Percentiles rank a stretch among this genome's conserved stretches.
Evolutionary conservation across 2,329 filamentous ascomycete species (phyloP).

Genomic region (Ophiocordyceps camponoti-rufipedis): DNA sequence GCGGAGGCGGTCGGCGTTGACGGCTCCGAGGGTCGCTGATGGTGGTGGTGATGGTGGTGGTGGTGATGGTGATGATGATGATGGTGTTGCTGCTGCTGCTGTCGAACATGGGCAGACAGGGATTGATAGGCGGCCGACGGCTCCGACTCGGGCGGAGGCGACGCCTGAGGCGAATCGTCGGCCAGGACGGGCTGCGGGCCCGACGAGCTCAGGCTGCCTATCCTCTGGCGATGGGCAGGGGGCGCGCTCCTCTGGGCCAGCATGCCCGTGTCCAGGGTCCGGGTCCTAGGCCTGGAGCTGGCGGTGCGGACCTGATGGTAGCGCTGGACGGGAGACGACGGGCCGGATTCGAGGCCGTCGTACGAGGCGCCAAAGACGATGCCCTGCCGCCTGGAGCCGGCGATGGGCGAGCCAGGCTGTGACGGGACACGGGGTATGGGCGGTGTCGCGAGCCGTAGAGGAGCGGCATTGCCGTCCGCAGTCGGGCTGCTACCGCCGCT

Average conservation of each 20-base stretch:
- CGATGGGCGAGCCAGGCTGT: slow-evolving; percentile 15
- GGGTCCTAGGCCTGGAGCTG: slow-evolving; percentile 31
- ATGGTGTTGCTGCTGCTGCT: too few species aligned
- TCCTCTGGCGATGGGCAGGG: slow-evolving; percentile 36
- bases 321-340: slow-evolving; percentile 12
- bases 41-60: too few species aligned
- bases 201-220: slow-evolving; percentile 53
- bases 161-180: slow-evolving; percentile 27
- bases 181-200: slow-evolving; percentile 30
- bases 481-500: slow-evolving; percentile 16
- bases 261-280: slow-evolving; percentile 38
- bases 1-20: neutral
- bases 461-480: slow-evolving; percentile 1
- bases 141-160: slow-evolving; percentile 19
- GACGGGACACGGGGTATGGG: slow-evolving; percentile 6
- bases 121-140: slow-evolving; percentile 21
- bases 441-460: neutral
- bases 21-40: slow-evolving; percentile 12
- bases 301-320: slow-evolving; percentile 13
- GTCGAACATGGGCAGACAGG: slow-evolving; percentile 9
- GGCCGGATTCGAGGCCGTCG: slow-evolving; percentile 23
- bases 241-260: slow-evolving; percentile 24
- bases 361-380: slow-evolving; percentile 42
- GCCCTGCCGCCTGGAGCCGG: slow-evolving; percentile 32
- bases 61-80: too few species aligned